These are phyloP conservation scores for Aotearoamyces nothofagi DNA, from an alignment of 2,329 filamentous ascomycete genomes.

Conservation along the genomic window DNA sequence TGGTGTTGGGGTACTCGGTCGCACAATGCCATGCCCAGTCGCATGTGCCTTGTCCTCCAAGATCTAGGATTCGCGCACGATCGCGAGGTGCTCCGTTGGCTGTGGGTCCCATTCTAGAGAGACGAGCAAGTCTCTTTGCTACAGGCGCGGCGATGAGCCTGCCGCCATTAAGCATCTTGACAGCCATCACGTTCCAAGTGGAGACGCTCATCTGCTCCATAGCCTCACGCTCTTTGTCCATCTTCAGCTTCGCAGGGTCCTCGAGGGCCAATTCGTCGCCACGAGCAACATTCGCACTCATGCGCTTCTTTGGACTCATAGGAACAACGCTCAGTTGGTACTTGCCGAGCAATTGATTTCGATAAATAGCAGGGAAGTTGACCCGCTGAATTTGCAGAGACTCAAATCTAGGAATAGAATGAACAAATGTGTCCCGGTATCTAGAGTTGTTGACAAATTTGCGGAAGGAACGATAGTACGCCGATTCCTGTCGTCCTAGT, in stretches of 20 bases:
- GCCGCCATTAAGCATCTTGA: conserved; percentile 48
- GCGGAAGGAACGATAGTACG: conserved; percentile 82
- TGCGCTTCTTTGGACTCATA: conserved; percentile 54
- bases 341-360: conserved; percentile 71
- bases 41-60: conserved; percentile 70
- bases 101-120: conserved; percentile 32
- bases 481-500: conserved; percentile 47
- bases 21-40: conserved; percentile 97
- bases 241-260: conserved; percentile 45
- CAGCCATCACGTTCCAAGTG: conserved; percentile 45
- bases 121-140: conserved; percentile 41
- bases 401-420: conserved; percentile 74
- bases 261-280: conserved; percentile 50
- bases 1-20: conserved; percentile 68
- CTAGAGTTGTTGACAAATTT: conserved; percentile 52
- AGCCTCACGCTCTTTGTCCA: conserved; percentile 69
- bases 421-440: conserved; percentile 64
- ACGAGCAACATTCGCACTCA: conserved; percentile 57
- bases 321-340: conserved; percentile 61
- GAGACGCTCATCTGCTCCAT: conserved; percentile 52
- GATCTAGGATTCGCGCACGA: conserved; percentile 62
- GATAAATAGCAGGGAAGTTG: conserved; percentile 56
- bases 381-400: conserved; percentile 73
- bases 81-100: conserved; percentile 29
- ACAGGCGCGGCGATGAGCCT: conserved; percentile 48